Percentiles rank a stretch among this genome's conserved stretches.
Conservation (phyloP, 805 yeast species). For the Metschnikowia cubensis region DNA sequence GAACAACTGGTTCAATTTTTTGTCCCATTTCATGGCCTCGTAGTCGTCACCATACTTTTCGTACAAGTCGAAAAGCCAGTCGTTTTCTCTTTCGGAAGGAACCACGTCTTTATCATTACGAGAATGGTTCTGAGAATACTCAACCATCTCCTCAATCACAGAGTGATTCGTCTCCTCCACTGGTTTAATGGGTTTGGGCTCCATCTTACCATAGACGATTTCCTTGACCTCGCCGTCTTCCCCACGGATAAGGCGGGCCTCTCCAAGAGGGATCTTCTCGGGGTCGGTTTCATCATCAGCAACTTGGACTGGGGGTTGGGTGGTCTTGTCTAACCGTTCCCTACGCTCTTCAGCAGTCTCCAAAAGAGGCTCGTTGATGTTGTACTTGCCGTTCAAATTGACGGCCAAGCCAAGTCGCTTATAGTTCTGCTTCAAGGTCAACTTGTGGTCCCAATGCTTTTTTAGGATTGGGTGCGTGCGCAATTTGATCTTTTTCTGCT, state of each 20-base stretch:
- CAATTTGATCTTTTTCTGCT: constrained; percentile 61
- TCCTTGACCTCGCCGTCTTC: constrained; percentile 58
- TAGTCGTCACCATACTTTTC: constrained; percentile 85
- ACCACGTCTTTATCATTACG: constrained; percentile 49
- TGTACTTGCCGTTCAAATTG: constrained; percentile 48
- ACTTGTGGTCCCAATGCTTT: constrained; percentile 81
- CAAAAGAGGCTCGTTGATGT: constrained; percentile 72
- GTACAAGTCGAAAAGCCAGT: constrained; percentile 62
- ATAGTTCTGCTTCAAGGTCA: constrained; percentile 84
- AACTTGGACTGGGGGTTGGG: constrained; percentile 16
- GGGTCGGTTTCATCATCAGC: constrained; percentile 46
- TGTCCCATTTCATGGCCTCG: constrained; percentile 89
- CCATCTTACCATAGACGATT: constrained; percentile 69
- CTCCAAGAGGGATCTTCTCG: constrained; percentile 66
- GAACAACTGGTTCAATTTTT: constrained; percentile 76
- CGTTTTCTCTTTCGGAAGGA: constrained; percentile 69
- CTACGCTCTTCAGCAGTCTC: constrained; percentile 33
- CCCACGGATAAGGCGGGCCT: constrained; percentile 73
- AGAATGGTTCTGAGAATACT: constrained; percentile 38
- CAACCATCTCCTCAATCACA: constrained; percentile 69
- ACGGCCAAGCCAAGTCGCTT: constrained; percentile 72
- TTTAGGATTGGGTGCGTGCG: constrained; percentile 78
- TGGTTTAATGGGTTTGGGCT: constrained; percentile 18
- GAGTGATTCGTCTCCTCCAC: constrained; percentile 26
- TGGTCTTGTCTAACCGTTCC: constrained; percentile 25